Evolutionary conservation across 257 asterid species (phyloP).

Genomic region (Penstemon newberryi): DNA sequence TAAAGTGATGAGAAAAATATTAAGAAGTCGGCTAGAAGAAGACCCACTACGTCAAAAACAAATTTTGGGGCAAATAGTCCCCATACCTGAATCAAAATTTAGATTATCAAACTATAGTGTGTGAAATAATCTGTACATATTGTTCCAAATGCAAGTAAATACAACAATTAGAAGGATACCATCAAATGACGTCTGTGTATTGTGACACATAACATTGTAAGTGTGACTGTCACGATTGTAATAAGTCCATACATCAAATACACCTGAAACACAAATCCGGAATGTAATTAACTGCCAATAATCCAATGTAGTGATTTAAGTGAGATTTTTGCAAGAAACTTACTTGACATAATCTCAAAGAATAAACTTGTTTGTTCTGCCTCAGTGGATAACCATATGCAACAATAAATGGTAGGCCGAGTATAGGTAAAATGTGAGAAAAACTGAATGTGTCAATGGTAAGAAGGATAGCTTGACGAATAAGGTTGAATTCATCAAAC

Average conservation of each 20-base stretch:
- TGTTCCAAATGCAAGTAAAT: not conserved
- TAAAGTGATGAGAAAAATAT: constrained; percentile 74
- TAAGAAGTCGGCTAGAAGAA: constrained; percentile 60
- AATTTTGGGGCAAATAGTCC: constrained; percentile 96
- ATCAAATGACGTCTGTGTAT: constrained; percentile 92
- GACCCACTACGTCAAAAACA: constrained; percentile 88
- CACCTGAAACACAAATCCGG: constrained; percentile 48
- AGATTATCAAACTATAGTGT: not conserved
- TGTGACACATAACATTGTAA: constrained; percentile 78
- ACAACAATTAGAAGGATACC: constrained; percentile 44
- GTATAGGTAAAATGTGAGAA: constrained; percentile 80
- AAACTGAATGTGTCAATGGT: constrained; percentile 86
- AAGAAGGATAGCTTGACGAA: constrained; percentile 86
- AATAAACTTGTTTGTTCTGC: constrained; percentile 41
- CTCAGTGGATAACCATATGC: constrained; percentile 37
- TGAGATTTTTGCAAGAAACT: constrained; percentile 23
- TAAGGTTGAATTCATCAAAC: constrained; percentile 87
- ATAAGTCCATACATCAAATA: constrained; percentile 75
- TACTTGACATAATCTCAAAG: constrained; percentile 63
- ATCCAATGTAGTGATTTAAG: not conserved
- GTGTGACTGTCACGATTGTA: constrained; percentile 59
- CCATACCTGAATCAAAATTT: constrained; percentile 71
- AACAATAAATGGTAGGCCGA: constrained; percentile 75
- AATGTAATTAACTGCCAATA: constrained; percentile 13
- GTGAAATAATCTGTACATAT: not conserved